phyloP scores from a whole-genome alignment of 2,329 filamentous ascomycete genomes.

The Aspergillus sergii region DNA sequence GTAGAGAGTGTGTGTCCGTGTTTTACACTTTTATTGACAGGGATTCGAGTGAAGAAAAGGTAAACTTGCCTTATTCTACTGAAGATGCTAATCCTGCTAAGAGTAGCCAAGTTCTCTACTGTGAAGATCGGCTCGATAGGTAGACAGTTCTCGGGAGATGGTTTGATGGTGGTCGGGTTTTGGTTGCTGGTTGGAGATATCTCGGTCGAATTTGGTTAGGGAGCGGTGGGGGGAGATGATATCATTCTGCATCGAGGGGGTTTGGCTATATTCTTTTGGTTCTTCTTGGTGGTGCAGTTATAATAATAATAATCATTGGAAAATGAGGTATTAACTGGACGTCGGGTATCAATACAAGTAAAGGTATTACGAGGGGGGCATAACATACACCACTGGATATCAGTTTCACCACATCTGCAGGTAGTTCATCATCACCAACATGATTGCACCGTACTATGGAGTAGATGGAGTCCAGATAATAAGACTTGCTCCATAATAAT shows the following conservation, averaged over 20 bases:
- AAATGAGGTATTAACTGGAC: neutral
- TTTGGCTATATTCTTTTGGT: neutral
- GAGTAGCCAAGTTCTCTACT: neutral
- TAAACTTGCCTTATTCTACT: neutral
- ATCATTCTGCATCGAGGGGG: neutral
- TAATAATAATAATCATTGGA: neutral
- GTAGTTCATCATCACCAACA: neutral
- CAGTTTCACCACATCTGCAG: neutral
- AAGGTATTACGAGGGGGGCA: neutral
- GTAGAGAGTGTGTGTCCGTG: too few relatives aligned
- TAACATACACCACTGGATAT: neutral
- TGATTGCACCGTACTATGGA: neutral
- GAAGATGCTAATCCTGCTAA: neutral
- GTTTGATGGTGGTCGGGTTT: neutral
- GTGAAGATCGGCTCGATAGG: neutral
- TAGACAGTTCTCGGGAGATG: neutral
- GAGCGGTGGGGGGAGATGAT: neutral
- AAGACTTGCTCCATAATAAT: slow-evolving; percentile 1
- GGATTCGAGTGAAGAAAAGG: neutral
- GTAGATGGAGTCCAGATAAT: neutral
- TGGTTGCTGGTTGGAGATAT: neutral
- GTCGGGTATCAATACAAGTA: neutral
- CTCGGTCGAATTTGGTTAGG: neutral
- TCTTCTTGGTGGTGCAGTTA: neutral
- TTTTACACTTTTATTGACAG: neutral